Evolutionary conservation across 2,329 filamentous ascomycete genomes (phyloP).

Genomic region (Clonostachys byssicola): DNA sequence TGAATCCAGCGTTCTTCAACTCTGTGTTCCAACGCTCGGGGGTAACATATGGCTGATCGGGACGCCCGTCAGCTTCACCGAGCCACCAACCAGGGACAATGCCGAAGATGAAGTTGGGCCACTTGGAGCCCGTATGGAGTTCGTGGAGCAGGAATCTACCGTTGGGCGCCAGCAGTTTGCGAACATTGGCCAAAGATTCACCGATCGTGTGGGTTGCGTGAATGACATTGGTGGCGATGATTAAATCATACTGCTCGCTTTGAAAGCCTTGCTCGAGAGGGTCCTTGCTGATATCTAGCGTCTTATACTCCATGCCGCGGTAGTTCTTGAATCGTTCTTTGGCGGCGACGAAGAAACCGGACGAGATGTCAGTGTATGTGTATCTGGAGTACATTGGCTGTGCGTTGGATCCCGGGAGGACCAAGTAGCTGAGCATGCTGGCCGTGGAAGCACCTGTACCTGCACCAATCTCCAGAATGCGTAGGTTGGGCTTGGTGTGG

Average conservation of each 20-base stretch:
- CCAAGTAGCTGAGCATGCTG: constrained; percentile 18
- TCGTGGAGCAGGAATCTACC: too few relatives aligned
- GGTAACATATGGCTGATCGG: too few relatives aligned
- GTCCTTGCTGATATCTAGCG: constrained; percentile 14
- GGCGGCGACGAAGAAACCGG: constrained; percentile 17
- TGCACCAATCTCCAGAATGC: constrained; percentile 35
- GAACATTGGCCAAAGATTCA: constrained; percentile 6
- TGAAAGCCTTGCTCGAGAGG: constrained; percentile 21
- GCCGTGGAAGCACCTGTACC: constrained; percentile 28
- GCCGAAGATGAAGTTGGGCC: too few relatives aligned
- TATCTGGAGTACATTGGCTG: constrained; percentile 15
- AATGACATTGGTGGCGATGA: constrained; percentile 27
- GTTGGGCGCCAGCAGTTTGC: too few relatives aligned
- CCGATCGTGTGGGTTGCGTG: constrained; percentile 21
- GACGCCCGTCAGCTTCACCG: constrained; percentile 6
- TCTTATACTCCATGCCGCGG: constrained; percentile 9
- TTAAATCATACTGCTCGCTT: constrained; percentile 22
- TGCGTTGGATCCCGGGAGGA: not conserved
- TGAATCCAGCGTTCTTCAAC: constrained; percentile 10
- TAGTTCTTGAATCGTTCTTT: constrained; percentile 15
- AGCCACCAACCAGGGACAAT: constrained; percentile 14
- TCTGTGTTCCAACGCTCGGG: constrained; percentile 3
- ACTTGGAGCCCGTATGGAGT: too few relatives aligned
- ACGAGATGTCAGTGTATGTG: constrained; percentile 21
- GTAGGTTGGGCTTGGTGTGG: constrained; percentile 17